Base-by-base conservation (phyloP, 169 alveolate species). In the Toxoplasma gondii region DNA sequence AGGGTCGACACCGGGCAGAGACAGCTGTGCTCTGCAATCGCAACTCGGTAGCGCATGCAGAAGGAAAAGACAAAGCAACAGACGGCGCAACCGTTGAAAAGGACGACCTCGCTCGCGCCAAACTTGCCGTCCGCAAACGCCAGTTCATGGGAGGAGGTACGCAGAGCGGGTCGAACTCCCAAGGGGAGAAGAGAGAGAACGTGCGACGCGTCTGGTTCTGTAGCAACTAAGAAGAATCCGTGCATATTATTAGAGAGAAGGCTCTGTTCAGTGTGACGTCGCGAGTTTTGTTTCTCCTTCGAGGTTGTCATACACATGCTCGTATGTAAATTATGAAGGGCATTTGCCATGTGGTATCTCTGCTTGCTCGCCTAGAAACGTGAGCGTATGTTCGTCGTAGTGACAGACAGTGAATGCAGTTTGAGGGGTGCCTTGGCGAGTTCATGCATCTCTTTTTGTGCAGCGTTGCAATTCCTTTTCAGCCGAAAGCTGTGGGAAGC, bases 91-190 rank as follows among this genome's bases (percentile, higher is more conserved):
- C 67, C 5, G 64, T 41, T 16, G 90, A 82, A 19, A 29, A 22
- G 24, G 90, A 82, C 29, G 90, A 82, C 9, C 19, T 43, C 43
- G 93, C 93, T 22, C 80, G 67, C 74, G 86, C 86, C 17, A 67
- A 43, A 29, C 58, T 90, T 19, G 80, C 74, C 17, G 80, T 90
- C 34, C 53, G 93, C 12, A 29, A 58, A 27, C 54, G 93, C 58
- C 93, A 90, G 67, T 90, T 90, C 70, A 64, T 90, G 88, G 93
- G 88, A 9, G 93, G 93, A 38, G 93, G 93, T 90, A 39, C 45
- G 34, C 16, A 16, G 24, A 34, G 44, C 19, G 45, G 38, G 58
- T 12, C 4, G 58, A 0, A 17, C 31, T 53, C 16, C 34, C 64
- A 54, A 16, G 17, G n/a, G 27, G 24, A 39, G 90, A 36, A 38